A percentile compares a stretch with the other conserved stretches of the same genome.
Conservation (phyloP, 164 flowering plant genomes). For the Amborella trichopoda region DNA sequence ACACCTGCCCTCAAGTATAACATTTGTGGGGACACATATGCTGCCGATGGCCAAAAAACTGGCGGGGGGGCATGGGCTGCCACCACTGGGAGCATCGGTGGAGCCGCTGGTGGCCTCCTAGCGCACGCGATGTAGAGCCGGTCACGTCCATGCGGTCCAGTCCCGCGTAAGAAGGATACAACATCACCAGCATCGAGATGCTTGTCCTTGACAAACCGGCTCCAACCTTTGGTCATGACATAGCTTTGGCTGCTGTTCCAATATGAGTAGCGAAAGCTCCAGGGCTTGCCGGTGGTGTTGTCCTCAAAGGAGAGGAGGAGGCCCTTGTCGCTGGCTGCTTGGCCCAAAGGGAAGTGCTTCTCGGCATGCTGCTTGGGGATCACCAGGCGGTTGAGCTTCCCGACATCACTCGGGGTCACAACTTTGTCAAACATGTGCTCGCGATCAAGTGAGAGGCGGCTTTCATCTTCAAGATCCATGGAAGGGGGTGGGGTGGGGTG, state of each 20-base stretch:
- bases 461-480: no score
- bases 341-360: slow-evolving; percentile 80
- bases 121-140: slow-evolving; percentile 76
- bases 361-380: slow-evolving; percentile 97
- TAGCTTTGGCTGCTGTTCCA: slow-evolving; percentile 99
- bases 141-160: slow-evolving; percentile 37
- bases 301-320: slow-evolving; percentile 74
- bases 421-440: slow-evolving; percentile 98
- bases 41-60: no score
- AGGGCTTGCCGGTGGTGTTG: slow-evolving; percentile 50
- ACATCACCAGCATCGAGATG: slow-evolving; percentile 87
- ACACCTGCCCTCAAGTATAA: slow-evolving; percentile 17
- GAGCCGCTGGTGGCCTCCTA: slow-evolving; percentile 39
- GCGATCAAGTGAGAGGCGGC: no score
- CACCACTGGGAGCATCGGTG: no score
- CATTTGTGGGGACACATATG: slow-evolving; percentile 6
- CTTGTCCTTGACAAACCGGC: slow-evolving; percentile 92
- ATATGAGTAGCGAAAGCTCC: slow-evolving; percentile 90
- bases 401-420: slow-evolving; percentile 95
- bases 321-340: slow-evolving; percentile 63
- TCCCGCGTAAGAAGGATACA: slow-evolving; percentile 70
- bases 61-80: slow-evolving; percentile 4
- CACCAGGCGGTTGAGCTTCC: slow-evolving; percentile 82
- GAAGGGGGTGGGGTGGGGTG: no score
- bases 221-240: slow-evolving; percentile 99